phyloP scores from a whole-genome alignment of 257 asterid species.

The Dorcoceras hygrometricum region DNA sequence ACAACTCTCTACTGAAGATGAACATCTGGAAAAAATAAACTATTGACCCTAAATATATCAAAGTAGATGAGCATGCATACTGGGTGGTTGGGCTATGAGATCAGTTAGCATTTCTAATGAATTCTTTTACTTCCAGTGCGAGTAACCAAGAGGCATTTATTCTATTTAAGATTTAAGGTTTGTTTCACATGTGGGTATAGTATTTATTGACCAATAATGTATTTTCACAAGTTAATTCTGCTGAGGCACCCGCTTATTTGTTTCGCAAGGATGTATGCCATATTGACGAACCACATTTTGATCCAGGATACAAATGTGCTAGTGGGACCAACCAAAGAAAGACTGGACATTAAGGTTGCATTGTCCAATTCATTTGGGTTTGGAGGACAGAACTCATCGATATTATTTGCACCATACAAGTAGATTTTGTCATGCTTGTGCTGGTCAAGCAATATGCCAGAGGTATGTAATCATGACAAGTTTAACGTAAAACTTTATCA shows the following conservation, averaged over 20 bases:
- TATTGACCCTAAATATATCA: constrained; percentile 6
- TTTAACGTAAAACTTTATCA: too few relatives aligned
- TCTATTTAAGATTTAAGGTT: constrained; percentile 16
- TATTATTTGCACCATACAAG: constrained; percentile 76
- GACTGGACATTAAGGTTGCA: constrained; percentile 70
- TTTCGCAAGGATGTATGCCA: constrained; percentile 1
- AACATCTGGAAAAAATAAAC: constrained; percentile 3
- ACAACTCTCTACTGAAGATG: constrained; percentile 2
- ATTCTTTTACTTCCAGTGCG: constrained; percentile 4
- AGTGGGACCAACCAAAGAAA: constrained; percentile 77
- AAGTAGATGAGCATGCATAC: constrained; percentile 10
- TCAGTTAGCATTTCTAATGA: constrained; percentile 1
- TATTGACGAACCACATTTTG: constrained; percentile 21
- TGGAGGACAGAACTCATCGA: constrained; percentile 94
- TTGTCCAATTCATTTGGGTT: constrained; percentile 90
- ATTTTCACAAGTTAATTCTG: not conserved
- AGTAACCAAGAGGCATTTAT: constrained; percentile 16
- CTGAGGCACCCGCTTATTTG: constrained; percentile 11
- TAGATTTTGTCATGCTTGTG: constrained; percentile 36
- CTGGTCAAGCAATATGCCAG: constrained; percentile 18
- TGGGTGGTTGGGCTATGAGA: not conserved
- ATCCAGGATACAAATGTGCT: constrained; percentile 68
- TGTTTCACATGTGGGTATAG: constrained; percentile 3
- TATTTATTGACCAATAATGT: constrained; percentile 9
- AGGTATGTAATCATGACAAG: constrained; percentile 35